Evolutionary conservation across 2,329 filamentous ascomycete genomes (phyloP).

Genomic region (Alternaria ethzedia): DNA sequence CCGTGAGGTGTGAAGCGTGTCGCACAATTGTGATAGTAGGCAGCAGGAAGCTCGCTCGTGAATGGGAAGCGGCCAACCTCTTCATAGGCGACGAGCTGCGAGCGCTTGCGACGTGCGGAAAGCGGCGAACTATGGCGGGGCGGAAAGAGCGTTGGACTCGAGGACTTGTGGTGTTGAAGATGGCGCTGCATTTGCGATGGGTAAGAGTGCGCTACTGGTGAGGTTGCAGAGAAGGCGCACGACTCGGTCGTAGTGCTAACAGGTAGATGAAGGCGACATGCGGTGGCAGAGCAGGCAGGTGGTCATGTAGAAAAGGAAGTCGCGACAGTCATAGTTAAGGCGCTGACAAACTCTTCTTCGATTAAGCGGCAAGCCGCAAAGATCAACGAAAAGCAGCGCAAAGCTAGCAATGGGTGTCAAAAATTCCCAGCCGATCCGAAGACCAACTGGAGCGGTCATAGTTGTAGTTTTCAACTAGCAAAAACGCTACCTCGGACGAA

Average conservation of each 20-base stretch:
- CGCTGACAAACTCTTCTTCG: constrained; percentile 35
- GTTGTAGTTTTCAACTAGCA: constrained; percentile 89
- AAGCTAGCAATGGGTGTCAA: constrained; percentile 61
- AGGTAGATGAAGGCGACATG: background rate
- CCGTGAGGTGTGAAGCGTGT: background rate
- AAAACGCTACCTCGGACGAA: constrained; percentile 86
- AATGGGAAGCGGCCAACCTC: background rate
- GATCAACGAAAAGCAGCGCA: constrained; percentile 39
- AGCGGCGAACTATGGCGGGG: background rate
- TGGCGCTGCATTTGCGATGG: background rate
- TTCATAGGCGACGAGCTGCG: background rate
- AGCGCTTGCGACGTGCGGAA: background rate
- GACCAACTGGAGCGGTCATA: constrained; percentile 76
- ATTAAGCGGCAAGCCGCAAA: constrained; percentile 31
- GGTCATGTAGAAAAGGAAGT: background rate
- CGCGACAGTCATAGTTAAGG: background rate
- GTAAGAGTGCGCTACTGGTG: background rate
- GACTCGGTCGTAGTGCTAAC: background rate
- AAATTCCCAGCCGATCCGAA: constrained; percentile 78
- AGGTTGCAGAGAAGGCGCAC: background rate
- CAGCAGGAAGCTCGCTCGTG: background rate
- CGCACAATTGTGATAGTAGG: background rate
- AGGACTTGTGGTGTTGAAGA: background rate
- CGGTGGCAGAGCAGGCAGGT: background rate
- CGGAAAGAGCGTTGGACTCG: background rate